Base-by-base conservation (phyloP, 164 flowering plant species). In the Stephania japonica region DNA sequence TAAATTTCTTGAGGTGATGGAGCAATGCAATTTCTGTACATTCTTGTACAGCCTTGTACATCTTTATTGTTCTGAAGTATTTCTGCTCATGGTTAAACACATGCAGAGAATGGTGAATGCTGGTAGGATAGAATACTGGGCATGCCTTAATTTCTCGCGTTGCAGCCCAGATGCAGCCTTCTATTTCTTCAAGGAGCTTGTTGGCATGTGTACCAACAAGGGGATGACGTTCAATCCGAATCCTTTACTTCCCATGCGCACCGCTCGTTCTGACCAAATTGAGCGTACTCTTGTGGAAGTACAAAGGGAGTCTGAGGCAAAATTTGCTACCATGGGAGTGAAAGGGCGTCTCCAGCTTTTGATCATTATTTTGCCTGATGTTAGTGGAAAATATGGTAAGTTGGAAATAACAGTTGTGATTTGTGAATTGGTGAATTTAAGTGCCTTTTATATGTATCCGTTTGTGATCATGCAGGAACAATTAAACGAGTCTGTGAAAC, bases 51-150 rank as follows among this genome's bases (percentile, higher is more conserved):
- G 38, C 38, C 38, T 25, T 70, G 5, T n/a, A 2, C 38, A 32
- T 32, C 3, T 32, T 18, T 13, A 5, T 25, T 26, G 16, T n/a
- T 44, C 25, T 68, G 56, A 42, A 25, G 41, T 21, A 50, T 68
- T 68, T 7, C 8, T 68, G 49, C 47, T 41, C 21, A 2, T 68
- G 56, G 11, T 67, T 44, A 32, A 69, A 19, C 13, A 62, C 65
- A 6, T 69, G 61, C 77, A 93, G 99, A 93, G 86, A 87, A 86
- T 95, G 96, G 75, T 88, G 8, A 86, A 88, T 75, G 98, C 93
- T 24, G 97, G 84, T 6, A 72, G 23, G 0, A 88, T 95, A 3
- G 79, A 82, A 0, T 68, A 4, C 14, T 95, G 96, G 97, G 69
- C 86, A 0, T 90, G 93, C 69, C 67, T 95, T 1, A 86, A 75